Conservation (phyloP, 257 asterid species). For the Rubia yunnanensis region DNA sequence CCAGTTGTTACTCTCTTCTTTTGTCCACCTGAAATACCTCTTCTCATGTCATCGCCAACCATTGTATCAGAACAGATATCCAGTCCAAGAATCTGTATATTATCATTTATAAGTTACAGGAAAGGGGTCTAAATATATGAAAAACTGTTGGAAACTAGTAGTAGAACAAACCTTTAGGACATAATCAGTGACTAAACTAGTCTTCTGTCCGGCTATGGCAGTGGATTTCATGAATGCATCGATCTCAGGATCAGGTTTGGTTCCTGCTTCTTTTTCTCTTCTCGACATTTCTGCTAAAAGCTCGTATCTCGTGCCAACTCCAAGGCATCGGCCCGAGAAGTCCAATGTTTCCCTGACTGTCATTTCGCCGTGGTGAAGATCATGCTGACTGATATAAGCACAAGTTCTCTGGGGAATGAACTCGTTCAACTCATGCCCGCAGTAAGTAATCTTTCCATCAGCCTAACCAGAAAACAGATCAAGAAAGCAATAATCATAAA, state of each 20-base stretch:
- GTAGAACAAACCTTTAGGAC: slow-evolving; percentile 58
- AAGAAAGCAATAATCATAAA: neutral
- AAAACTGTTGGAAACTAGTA: neutral
- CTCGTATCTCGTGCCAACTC: slow-evolving; percentile 83
- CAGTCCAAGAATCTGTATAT: slow-evolving; percentile 60
- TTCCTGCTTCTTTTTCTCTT: slow-evolving; percentile 71
- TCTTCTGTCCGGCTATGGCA: slow-evolving; percentile 75
- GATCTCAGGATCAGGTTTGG: slow-evolving; percentile 80
- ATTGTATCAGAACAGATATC: slow-evolving; percentile 85
- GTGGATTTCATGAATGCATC: slow-evolving; percentile 97
- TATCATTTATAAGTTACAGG: slow-evolving; percentile 1
- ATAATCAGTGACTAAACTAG: slow-evolving; percentile 80
- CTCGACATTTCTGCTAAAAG: slow-evolving; percentile 71
- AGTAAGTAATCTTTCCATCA: slow-evolving; percentile 62
- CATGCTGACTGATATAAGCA: slow-evolving; percentile 87
- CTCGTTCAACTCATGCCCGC: slow-evolving; percentile 78
- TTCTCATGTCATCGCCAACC: slow-evolving; percentile 87
- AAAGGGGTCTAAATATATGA: neutral
- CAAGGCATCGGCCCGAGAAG: slow-evolving; percentile 85
- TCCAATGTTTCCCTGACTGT: slow-evolving; percentile 78
- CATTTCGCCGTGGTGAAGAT: slow-evolving; percentile 91
- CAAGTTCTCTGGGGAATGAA: slow-evolving; percentile 89
- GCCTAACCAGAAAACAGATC: slow-evolving; percentile 28
- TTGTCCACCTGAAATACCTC: slow-evolving; percentile 98
- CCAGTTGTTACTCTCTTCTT: slow-evolving; percentile 93